Evolutionary conservation across 768 basidiomycete species (phyloP), one percentile per base, ranked within the genome.

Genomic region (Harrya chromipes): DNA sequence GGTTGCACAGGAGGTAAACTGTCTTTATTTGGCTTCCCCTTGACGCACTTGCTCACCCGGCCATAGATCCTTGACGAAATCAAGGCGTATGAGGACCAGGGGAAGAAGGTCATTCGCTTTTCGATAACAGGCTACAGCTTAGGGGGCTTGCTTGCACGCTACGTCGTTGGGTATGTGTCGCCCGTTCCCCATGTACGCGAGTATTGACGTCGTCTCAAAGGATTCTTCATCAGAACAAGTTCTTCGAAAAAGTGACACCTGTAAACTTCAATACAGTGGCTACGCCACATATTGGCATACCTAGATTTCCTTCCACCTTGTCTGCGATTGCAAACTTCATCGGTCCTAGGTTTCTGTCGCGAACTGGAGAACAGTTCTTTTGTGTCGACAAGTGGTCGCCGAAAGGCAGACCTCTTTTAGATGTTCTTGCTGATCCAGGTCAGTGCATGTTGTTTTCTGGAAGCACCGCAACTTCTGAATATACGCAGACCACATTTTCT

Each of bases 191-290:
- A 11, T 21, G 26, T 14, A 19, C 12, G 34, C 14, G 52, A 23
- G 42, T 50, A 46, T 29, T 51, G 46, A 59, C 27, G n/a, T 17
- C 14, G 26, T 16, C 21, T 35, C 17, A 27, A 11, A 87, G 85
- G 3, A 78, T 88, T 39, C 70, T 91, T 26, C 70, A 81, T 49
- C 83, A 85, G 47, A 75, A 76, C 40, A 73, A 75, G 7, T 90
- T 93, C 72, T 94, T 94, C 60, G 74, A 83, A 2, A 69, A 72
- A 2, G 76, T 92, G 37, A 67, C 70, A 24, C 89, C 91, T 1
- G 76, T 88, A 46, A 91, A 90, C 65, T 94, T 94, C 66, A 81
- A 81, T 46, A 90, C 91, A 0, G 70, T 94, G 43, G 88, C 91
- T 35, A 90, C 91, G 0, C 92, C 92, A 2, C 85, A 90, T 53